These are phyloP conservation scores for Lolium perenne DNA, from an alignment of 176 grass and related monocot species.

Conservation along the genomic window DNA sequence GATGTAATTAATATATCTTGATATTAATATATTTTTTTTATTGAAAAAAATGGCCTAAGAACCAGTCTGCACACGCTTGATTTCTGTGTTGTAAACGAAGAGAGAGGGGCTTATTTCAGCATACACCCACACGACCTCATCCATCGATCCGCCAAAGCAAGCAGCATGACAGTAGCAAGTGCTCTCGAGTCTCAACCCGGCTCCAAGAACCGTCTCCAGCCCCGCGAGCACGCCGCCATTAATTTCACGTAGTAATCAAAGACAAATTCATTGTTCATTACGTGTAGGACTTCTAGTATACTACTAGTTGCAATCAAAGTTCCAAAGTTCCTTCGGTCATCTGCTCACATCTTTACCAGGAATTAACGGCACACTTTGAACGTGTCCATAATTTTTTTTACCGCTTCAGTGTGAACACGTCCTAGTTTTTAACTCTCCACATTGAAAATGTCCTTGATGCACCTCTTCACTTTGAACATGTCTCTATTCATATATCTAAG, in stretches of 20 bases:
- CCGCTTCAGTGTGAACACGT: neutral
- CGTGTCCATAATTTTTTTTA: neutral
- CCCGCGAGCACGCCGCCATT: neutral
- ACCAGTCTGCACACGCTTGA: too few relatives aligned
- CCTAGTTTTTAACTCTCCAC: neutral
- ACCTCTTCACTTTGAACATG: neutral
- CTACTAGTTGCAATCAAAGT: neutral
- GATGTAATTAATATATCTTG: too few relatives aligned
- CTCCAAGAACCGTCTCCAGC: neutral
- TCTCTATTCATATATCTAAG: neutral
- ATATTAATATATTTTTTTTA: too few relatives aligned
- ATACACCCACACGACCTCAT: too few relatives aligned
- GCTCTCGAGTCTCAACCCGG: too few relatives aligned
- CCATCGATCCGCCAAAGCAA: too few relatives aligned
- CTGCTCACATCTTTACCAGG: neutral
- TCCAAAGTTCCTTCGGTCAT: neutral
- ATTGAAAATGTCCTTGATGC: neutral
- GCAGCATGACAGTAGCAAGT: too few relatives aligned
- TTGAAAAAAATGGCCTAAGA: too few relatives aligned
- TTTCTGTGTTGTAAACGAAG: too few relatives aligned
- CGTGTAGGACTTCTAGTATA: neutral
- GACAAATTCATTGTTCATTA: neutral
- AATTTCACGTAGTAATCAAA: slow-evolving; percentile 2
- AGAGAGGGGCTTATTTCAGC: too few relatives aligned
- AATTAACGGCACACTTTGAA: neutral